phyloP scores from a whole-genome alignment of 306 rosid species.

The Vigna reflexopilosa region DNA sequence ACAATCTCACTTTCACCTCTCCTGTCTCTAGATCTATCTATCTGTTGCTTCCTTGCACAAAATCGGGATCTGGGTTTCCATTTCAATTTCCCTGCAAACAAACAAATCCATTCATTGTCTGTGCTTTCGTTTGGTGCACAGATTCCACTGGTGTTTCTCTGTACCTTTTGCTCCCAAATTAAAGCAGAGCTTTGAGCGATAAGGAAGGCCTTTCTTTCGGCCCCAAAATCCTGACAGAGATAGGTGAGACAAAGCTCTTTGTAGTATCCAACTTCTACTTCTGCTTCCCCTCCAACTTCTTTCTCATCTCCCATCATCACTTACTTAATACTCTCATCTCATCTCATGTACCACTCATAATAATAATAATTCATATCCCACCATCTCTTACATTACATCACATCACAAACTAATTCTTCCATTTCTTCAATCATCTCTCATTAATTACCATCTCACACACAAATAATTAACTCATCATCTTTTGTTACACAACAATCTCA shows the following conservation, averaged over 20 bases:
- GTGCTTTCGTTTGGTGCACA: not conserved
- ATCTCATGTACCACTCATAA: not conserved
- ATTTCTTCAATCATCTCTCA: too few species aligned
- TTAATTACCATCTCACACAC: too few species aligned
- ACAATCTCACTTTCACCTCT: slow-evolving; percentile 48
- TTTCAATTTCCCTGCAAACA: slow-evolving; percentile 29
- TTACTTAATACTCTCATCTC: not conserved
- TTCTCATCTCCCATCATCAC: slow-evolving; percentile 33
- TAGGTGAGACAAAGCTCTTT: slow-evolving; percentile 45
- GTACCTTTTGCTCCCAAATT: slow-evolving; percentile 37
- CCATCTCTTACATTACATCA: too few species aligned
- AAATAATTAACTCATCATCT: too few species aligned
- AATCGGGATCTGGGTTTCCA: slow-evolving; percentile 54
- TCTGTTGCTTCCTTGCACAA: slow-evolving; percentile 43
- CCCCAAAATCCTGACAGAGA: slow-evolving; percentile 60
- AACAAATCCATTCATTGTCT: not conserved
- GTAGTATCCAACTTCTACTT: slow-evolving; percentile 45
- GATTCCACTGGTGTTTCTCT: slow-evolving; percentile 34
- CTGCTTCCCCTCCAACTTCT: slow-evolving; percentile 37
- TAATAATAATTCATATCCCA: too few species aligned
- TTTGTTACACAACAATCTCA: too few species aligned
- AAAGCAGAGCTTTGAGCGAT: slow-evolving; percentile 25
- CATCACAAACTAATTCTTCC: too few species aligned
- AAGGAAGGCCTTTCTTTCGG: slow-evolving; percentile 32
- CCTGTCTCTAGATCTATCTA: slow-evolving; percentile 45